Conservation (phyloP, 177 flowering plant species). For the Vitis hybrid region DNA sequence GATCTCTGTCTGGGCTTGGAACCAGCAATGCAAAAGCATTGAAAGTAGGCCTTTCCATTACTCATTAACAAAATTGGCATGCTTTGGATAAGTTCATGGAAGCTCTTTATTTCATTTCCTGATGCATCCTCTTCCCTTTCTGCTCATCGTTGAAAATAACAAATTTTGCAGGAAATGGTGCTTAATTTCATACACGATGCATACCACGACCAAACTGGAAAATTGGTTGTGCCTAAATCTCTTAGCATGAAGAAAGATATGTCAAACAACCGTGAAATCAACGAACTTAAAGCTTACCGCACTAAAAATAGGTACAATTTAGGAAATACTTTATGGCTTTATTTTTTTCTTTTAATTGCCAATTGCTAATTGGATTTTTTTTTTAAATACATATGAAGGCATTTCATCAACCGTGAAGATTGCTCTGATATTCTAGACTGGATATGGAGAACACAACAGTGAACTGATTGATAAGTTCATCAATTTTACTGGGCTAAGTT, state of each 20-base stretch:
- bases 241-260: slow-evolving; percentile 61
- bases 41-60: too few relatives aligned
- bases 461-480: background rate
- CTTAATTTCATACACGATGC: slow-evolving; percentile 66
- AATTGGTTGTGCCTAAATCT: slow-evolving; percentile 55
- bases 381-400: slow-evolving; percentile 38
- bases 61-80: too few relatives aligned
- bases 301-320: slow-evolving; percentile 62
- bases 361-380: slow-evolving; percentile 8
- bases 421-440: slow-evolving; percentile 65
- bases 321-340: background rate
- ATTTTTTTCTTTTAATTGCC: background rate
- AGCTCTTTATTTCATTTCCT: background rate
- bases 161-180: slow-evolving; percentile 60
- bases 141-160: background rate
- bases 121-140: background rate
- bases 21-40: too few relatives aligned
- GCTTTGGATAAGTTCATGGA: too few relatives aligned
- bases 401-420: slow-evolving; percentile 55
- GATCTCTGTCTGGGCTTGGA: too few relatives aligned
- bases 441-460: slow-evolving; percentile 52
- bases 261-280: slow-evolving; percentile 33
- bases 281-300: slow-evolving; percentile 58
- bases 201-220: slow-evolving; percentile 50
- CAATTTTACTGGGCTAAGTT: background rate